phyloP scores from a whole-genome alignment of 495 filamentous ascomycete genomes.

The Talaromyces wortmannii region DNA sequence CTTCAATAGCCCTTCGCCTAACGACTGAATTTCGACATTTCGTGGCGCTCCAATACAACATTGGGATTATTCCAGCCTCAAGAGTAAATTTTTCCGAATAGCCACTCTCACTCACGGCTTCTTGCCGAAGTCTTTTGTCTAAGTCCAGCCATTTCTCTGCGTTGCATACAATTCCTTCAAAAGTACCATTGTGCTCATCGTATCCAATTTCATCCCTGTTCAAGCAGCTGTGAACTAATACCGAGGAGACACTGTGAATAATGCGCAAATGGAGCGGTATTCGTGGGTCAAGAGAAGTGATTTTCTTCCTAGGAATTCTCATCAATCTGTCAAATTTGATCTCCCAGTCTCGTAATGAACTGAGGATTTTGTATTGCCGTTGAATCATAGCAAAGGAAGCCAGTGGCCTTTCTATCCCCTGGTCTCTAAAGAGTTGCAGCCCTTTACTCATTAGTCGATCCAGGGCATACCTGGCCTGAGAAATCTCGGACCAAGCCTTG shows the following conservation, averaged over 20 bases:
- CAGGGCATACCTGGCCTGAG: constrained; percentile 5
- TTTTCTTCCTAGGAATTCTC: background rate
- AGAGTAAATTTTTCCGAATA: constrained; percentile 7
- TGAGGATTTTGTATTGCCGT: constrained; percentile 3
- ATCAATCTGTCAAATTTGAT: constrained; percentile 8
- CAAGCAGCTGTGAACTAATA: constrained; percentile 8
- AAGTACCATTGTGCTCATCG: constrained; percentile 7
- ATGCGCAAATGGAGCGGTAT: constrained; percentile 8
- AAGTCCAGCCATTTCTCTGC: constrained; percentile 3
- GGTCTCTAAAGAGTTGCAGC: constrained; percentile 3
- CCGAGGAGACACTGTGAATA: constrained; percentile 3
- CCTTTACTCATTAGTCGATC: constrained; percentile 7
- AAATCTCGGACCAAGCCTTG: constrained; percentile 1
- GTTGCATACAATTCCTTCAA: constrained; percentile 5
- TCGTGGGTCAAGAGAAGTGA: constrained; percentile 6
- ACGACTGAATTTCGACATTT: constrained; percentile 13
- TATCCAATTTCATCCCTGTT: constrained; percentile 6
- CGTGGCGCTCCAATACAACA: constrained; percentile 10
- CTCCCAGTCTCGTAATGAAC: constrained; percentile 7
- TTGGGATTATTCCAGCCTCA: constrained; percentile 12
- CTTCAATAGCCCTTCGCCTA: constrained; percentile 11
- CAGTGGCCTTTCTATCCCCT: background rate
- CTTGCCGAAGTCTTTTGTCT: background rate
- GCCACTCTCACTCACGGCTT: background rate
- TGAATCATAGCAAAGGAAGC: background rate